These are phyloP conservation scores for Colletotrichum incanum DNA, from an alignment of 2,329 filamentous ascomycete genomes.

Conservation along the genomic window DNA sequence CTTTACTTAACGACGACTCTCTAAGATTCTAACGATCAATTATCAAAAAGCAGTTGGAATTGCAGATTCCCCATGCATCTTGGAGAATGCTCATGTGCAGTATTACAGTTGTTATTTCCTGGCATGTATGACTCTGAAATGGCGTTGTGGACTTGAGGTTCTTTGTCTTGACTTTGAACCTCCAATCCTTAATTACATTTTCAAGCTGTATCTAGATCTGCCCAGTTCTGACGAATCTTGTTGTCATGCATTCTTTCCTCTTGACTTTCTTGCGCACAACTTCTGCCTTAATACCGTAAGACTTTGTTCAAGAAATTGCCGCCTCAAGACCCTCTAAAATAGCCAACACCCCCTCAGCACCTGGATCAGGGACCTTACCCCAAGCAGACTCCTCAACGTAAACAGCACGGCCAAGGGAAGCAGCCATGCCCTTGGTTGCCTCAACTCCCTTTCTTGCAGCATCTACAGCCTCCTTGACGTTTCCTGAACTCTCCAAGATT, in stretches of 20 bases:
- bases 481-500: too few species aligned
- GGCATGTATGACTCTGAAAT: background rate
- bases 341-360: too few species aligned
- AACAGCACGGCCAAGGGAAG: too few species aligned
- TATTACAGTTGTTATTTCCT: background rate
- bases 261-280: background rate
- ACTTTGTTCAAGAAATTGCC: too few species aligned
- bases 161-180: background rate
- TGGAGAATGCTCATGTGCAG: background rate
- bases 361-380: too few species aligned
- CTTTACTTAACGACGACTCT: constrained; percentile 33
- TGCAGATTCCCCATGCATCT: background rate
- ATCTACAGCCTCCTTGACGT: too few species aligned
- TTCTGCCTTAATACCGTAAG: background rate
- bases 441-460: too few species aligned
- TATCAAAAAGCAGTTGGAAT: background rate
- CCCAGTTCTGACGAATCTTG: too few species aligned
- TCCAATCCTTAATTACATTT: background rate
- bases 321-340: too few species aligned
- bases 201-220: background rate
- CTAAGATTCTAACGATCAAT: constrained; percentile 22
- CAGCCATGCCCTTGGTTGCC: too few species aligned
- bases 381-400: too few species aligned
- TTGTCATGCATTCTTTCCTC: background rate
- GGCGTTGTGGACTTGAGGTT: background rate